These are phyloP conservation scores for Penicillium sp. DNA, from an alignment of 2,329 filamentous ascomycete genomes.

Conservation along the genomic window DNA sequence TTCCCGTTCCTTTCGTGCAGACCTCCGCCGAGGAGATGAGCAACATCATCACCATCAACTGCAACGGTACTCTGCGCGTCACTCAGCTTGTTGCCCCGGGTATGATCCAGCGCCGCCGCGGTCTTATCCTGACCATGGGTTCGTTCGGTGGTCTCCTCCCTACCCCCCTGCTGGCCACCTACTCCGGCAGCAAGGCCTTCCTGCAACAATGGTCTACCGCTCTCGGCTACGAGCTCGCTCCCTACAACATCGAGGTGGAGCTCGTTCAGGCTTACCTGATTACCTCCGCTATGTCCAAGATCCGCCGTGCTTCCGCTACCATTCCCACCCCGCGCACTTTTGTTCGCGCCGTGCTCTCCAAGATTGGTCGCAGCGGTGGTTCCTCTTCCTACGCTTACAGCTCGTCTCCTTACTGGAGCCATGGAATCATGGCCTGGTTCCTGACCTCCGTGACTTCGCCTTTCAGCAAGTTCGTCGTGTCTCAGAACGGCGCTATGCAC, in stretches of 20 bases:
- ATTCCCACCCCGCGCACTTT: slow-evolving; percentile 83
- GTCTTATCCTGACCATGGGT: slow-evolving; percentile 94
- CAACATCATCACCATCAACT: slow-evolving; percentile 95
- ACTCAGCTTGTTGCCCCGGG: slow-evolving; percentile 83
- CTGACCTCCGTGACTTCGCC: slow-evolving; percentile 64
- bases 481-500: slow-evolving; percentile 72
- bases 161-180: slow-evolving; percentile 89
- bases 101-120: slow-evolving; percentile 80
- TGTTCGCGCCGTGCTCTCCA: slow-evolving; percentile 74
- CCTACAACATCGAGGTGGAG: slow-evolving; percentile 83
- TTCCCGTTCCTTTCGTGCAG: slow-evolving; percentile 84
- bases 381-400: slow-evolving; percentile 79
- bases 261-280: slow-evolving; percentile 90
- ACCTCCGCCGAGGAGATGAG: slow-evolving; percentile 78
- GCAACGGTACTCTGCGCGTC: slow-evolving; percentile 81
- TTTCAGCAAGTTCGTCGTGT: slow-evolving; percentile 59
- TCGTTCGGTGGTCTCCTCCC: slow-evolving; percentile 93
- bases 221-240: slow-evolving; percentile 78
- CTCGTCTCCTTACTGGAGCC: slow-evolving; percentile 90
- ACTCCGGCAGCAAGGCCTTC: slow-evolving; percentile 97
- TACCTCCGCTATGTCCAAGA: slow-evolving; percentile 95
- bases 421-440: slow-evolving; percentile 84
- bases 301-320: slow-evolving; percentile 73
- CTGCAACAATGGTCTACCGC: slow-evolving; percentile 93
- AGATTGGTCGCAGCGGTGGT: slow-evolving; percentile 76